These are phyloP conservation scores for Penicillium sp. DNA, from an alignment of 2,329 filamentous ascomycete species.

Conservation along the genomic window DNA sequence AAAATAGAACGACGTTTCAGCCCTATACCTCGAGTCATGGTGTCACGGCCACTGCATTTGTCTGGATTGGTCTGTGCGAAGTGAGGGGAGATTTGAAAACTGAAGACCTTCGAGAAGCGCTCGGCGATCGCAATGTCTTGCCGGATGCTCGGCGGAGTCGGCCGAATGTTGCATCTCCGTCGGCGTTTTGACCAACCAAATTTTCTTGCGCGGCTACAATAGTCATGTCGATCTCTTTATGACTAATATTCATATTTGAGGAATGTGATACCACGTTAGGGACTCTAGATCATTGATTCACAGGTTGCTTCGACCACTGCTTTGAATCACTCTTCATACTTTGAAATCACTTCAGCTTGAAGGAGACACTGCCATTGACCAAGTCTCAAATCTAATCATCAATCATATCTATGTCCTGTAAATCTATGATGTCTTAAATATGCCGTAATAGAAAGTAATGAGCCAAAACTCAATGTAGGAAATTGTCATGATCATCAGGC, in stretches of 20 bases:
- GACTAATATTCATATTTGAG: neutral
- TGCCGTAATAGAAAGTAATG: neutral
- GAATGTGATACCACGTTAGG: neutral
- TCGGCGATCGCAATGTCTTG: constrained; percentile 7
- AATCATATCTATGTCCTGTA: constrained; percentile 2
- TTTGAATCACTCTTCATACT: neutral
- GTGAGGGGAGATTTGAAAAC: neutral
- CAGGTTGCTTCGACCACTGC: neutral
- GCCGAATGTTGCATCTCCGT: constrained; percentile 3
- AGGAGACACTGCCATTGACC: neutral
- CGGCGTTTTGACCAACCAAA: neutral
- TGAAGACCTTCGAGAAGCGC: neutral
- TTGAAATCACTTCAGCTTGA: neutral
- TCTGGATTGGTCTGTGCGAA: constrained; percentile 11
- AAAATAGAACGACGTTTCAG: constrained; percentile 14
- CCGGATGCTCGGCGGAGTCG: constrained; percentile 11
- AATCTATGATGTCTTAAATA: neutral
- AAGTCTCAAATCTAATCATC: neutral
- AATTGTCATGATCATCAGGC: constrained; percentile 1
- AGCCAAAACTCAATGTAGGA: constrained; percentile 4
- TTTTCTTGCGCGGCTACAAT: neutral
- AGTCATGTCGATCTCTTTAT: neutral
- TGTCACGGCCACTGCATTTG: constrained; percentile 1
- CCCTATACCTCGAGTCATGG: constrained; percentile 14
- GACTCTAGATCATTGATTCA: too few relatives aligned